Percentiles rank a stretch among this genome's conserved stretches.
These are phyloP conservation scores for Lactarius sp. DNA, from an alignment of 768 basidiomycete genomes.

Conservation along the genomic window DNA sequence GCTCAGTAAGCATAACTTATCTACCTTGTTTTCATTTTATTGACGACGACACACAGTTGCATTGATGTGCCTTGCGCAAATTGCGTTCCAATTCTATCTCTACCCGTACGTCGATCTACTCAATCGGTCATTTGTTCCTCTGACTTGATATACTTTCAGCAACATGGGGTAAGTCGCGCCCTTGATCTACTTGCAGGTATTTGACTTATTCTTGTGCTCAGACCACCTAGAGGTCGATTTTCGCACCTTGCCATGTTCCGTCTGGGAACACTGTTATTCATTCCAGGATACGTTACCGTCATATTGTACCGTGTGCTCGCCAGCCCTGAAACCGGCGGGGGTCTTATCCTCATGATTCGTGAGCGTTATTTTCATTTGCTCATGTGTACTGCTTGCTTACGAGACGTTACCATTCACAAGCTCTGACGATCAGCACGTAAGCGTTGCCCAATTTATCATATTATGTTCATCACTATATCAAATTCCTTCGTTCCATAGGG, in stretches of 20 bases:
- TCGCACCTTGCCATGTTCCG: slow-evolving; percentile 89
- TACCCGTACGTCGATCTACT: slow-evolving; percentile 62
- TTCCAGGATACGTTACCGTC: slow-evolving; percentile 85
- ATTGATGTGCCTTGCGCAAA: slow-evolving; percentile 91
- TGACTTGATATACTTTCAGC: slow-evolving; percentile 24
- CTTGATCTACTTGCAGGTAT: neutral
- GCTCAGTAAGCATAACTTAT: slow-evolving; percentile 52
- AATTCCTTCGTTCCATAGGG: slow-evolving; percentile 41
- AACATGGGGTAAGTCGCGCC: slow-evolving; percentile 34
- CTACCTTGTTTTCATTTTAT: slow-evolving; percentile 6
- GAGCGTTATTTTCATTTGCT: slow-evolving; percentile 29
- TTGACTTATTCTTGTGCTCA: slow-evolving; percentile 29
- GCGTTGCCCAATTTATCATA: slow-evolving; percentile 28
- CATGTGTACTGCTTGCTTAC: slow-evolving; percentile 18
- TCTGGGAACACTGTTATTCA: slow-evolving; percentile 77
- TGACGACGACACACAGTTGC: slow-evolving; percentile 53
- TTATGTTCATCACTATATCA: neutral
- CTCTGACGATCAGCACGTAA: slow-evolving; percentile 76
- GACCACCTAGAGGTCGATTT: slow-evolving; percentile 76
- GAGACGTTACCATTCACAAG: slow-evolving; percentile 36
- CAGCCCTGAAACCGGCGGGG: slow-evolving; percentile 62
- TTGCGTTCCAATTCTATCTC: slow-evolving; percentile 85
- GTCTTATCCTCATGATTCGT: slow-evolving; percentile 79
- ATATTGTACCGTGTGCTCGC: slow-evolving; percentile 70
- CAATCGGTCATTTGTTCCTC: neutral